Evolutionary conservation across 2,329 filamentous ascomycete genomes (phyloP).

Genomic region (Fusarium longipes): DNA sequence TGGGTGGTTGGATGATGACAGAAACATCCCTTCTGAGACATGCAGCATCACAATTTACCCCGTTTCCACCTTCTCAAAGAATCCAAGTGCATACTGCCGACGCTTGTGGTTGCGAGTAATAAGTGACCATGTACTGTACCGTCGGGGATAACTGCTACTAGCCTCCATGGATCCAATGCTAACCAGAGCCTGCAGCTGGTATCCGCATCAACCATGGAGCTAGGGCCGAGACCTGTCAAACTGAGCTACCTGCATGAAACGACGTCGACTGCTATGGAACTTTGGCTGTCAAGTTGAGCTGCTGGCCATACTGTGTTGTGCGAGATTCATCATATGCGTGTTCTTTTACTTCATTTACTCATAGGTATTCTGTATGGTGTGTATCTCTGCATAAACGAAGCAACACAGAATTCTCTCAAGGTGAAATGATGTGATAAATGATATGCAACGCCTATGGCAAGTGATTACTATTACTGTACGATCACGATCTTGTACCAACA

Average conservation of each 20-base stretch:
- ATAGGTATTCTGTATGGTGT: neutral
- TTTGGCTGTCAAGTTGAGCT: neutral
- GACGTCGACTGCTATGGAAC: neutral
- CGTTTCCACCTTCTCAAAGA: constrained; percentile 5
- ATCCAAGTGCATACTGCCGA: constrained; percentile 13
- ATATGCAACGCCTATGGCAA: neutral
- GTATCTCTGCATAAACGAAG: constrained; percentile 1
- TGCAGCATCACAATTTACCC: constrained; percentile 9
- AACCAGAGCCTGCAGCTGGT: constrained; percentile 19
- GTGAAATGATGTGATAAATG: neutral
- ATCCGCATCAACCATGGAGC: constrained; percentile 28
- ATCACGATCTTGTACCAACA: neutral
- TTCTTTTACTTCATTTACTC: neutral
- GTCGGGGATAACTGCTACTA: neutral
- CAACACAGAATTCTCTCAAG: neutral
- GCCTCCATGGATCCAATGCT: no score
- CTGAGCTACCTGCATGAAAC: constrained; percentile 17
- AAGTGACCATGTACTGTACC: neutral
- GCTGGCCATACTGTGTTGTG: neutral
- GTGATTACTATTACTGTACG: constrained; percentile 4
- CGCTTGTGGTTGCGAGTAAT: neutral
- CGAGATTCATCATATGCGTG: no score
- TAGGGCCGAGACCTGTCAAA: constrained; percentile 15
- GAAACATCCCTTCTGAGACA: constrained; percentile 7
- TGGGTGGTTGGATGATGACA: neutral